Evolutionary conservation across 75 land plant species (phyloP), one percentile per base, ranked within the genome.

Genomic region (Sequoia sempervirens): DNA sequence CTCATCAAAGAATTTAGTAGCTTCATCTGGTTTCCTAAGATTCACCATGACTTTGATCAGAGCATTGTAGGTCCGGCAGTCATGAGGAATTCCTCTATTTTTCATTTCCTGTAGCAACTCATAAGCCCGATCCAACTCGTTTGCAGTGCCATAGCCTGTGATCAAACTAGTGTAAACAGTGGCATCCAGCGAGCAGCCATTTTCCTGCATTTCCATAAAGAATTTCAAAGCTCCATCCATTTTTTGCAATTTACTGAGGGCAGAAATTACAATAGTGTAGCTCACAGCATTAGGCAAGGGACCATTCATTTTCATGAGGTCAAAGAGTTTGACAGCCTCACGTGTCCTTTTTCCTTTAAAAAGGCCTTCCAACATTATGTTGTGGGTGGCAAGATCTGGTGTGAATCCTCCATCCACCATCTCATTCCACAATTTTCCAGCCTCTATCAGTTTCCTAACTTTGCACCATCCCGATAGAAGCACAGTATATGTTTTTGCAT

Each of bases 101-200:
- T 82, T 82, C 93, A 93, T 93, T 68, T 93, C 91, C 81, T 80
- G 82, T 74, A 93, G 64, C 82, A 90, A 82, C 43, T 68, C 84
- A 69, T 83, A 90, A 13, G 90, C 93, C 54, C 82, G 81, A 68
- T 90, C 93, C 90, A 93, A 91, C 75, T 69, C 82, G 28, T 69
- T 88, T 46, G 75, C 84, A 46, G 89, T 90, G 66, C 94, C 93
- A 85, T 87, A 93, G 2, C 94, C 94, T 13, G 87, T 87, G 46
- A 93, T 91, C 85, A 93, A 87, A 75, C 91, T 87, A 2, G 94
- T 94, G 88, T 91, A 94, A 5, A 88, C 86, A 13, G 89, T 90
- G 66, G 82, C 84, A 89, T 94, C 91, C 26, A 89, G 95, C 18
- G 76, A 78, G 52, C 64, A 85, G 0, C 92, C 92, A 38, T 54